Conservation (phyloP, 176 grass and related monocot species). For the Oryza coarctata region DNA sequence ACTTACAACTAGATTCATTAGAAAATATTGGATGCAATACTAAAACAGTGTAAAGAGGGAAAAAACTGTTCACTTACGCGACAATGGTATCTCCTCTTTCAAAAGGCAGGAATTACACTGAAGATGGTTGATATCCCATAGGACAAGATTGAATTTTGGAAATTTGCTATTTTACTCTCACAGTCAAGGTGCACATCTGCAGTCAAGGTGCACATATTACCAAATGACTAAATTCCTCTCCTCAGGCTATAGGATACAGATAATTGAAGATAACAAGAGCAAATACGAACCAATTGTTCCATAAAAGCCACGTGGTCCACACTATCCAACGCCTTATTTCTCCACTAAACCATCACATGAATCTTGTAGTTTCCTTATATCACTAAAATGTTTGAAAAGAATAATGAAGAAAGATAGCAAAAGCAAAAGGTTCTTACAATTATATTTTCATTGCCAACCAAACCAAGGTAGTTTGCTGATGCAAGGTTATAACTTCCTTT, state of each 20-base stretch:
- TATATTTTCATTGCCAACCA: constrained; percentile 61
- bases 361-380: constrained; percentile 31
- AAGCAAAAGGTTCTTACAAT: constrained; percentile 28
- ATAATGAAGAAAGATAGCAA: not conserved
- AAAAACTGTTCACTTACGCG: constrained; percentile 40
- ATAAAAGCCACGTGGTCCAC: constrained; percentile 61
- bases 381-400: not conserved
- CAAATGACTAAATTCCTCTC: not conserved
- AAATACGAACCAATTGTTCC: constrained; percentile 48
- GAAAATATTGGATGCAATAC: not conserved
- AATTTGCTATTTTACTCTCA: constrained; percentile 59
- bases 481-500: constrained; percentile 62
- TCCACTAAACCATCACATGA: constrained; percentile 50
- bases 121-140: constrained; percentile 66
- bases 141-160: constrained; percentile 54
- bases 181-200: constrained; percentile 68
- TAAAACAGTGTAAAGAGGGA: not conserved
- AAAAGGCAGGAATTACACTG: constrained; percentile 62
- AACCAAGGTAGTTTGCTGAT: constrained; percentile 64
- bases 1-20: not conserved
- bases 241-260: not conserved
- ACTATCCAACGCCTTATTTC: constrained; percentile 70
- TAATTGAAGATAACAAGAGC: not conserved
- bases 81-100: constrained; percentile 58
- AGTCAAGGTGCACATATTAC: constrained; percentile 55